Evolutionary conservation across 805 yeast species (phyloP).

Genomic region (Candida tibetensis): DNA sequence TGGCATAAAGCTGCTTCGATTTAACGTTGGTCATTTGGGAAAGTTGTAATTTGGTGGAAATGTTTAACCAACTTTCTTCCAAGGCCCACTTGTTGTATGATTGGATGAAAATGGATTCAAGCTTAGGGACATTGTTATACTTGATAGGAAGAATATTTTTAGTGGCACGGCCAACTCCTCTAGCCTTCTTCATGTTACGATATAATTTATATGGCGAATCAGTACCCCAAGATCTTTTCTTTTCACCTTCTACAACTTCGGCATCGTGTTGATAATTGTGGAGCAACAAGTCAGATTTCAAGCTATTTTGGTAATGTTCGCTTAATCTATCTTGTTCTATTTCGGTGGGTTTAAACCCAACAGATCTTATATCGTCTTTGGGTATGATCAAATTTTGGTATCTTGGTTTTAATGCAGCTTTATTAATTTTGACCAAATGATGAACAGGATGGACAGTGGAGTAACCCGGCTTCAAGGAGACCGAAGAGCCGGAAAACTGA

Average conservation of each 20-base stretch:
- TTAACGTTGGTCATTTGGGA: conserved; percentile 94
- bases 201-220: conserved; percentile 85
- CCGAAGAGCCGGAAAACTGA: conserved; percentile 40
- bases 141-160: conserved; percentile 69
- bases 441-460: conserved; percentile 89
- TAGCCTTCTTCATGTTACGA: conserved; percentile 74
- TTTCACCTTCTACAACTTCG: conserved; percentile 55
- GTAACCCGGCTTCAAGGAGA: conserved; percentile 47
- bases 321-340: conserved; percentile 77
- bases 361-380: conserved; percentile 74
- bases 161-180: conserved; percentile 69
- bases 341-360: conserved; percentile 69
- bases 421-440: conserved; percentile 75
- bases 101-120: conserved; percentile 67
- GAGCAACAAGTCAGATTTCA: conserved; percentile 74
- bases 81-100: conserved; percentile 74
- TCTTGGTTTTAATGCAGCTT: conserved; percentile 70
- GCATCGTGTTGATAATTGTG: conserved; percentile 72
- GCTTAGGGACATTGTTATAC: conserved; percentile 67
- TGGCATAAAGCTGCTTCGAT: conserved; percentile 70
- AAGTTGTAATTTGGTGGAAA: conserved; percentile 73
- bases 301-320: conserved; percentile 72
- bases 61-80: conserved; percentile 66
- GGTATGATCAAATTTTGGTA: conserved; percentile 65
- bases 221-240: conserved; percentile 81